Base-by-base conservation (phyloP, 2,329 filamentous ascomycete genomes). In the Tolypocladium pustulatum region DNA sequence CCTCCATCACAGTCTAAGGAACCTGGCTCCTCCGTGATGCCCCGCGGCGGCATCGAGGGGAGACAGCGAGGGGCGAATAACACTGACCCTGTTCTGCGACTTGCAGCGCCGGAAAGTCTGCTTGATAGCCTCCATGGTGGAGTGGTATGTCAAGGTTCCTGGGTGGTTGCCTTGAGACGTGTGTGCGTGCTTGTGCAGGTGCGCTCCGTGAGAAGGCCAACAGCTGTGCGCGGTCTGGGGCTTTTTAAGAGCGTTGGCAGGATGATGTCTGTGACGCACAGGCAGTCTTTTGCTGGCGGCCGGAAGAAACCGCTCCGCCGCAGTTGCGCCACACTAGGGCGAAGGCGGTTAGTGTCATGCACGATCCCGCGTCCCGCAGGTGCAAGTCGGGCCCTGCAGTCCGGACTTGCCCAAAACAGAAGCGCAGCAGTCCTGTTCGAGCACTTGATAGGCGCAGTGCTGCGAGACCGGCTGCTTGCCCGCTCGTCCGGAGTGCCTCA, bases 51-150 rank as follows among this genome's bases (percentile, higher is more conserved):
- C 55, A 61, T 61, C 56, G 68, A 67, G 68, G 67, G 5, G 36
- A 17, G n/a, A 20, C 55, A 61, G 61, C 56, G 68, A 68, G 68
- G 67, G 69, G 65, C 62, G 66, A 57, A n/a, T 22, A 32, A 27
- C 36, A 75, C 80, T 65, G 72, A 85, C 83, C 73, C 81, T 73
- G 60, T 77, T 78, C 73, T 84, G 75, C 62, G 79, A 79, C 75
- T 84, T 84, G 78, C 81, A 84, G 67, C 75, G 78, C 70, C 75
- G 73, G 66, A 85, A 85, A n/a, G 81, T 82, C 71, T 83, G 71
- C 71, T 79, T 82, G 65, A 85, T 77, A 61, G 69, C 75, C 64
- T 85, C 81, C 82, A 84, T 85, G 54, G 30, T 76, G 69, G 30
- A 13, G 30, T 13, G 30, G 9, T 27, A 17, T 34, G 30, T 41